These are phyloP conservation scores for Exophiala spinifera DNA, from an alignment of 2,329 filamentous ascomycete genomes.

Conservation along the genomic window DNA sequence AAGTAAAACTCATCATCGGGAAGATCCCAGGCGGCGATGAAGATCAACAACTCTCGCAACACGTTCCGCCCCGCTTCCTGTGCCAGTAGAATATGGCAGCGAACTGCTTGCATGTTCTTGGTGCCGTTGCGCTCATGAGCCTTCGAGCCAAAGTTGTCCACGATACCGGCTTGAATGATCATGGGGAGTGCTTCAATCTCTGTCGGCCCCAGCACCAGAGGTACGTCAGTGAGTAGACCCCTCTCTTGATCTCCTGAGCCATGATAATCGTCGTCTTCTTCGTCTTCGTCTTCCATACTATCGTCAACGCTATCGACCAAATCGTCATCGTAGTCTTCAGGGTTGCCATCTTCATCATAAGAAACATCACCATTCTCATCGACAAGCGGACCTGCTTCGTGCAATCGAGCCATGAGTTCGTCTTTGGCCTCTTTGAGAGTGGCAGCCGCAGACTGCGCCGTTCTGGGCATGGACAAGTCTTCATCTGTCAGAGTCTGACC, in stretches of 20 bases:
- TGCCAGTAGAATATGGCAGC: constrained; percentile 84
- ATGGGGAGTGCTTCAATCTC: constrained; percentile 96
- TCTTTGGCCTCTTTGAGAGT: constrained; percentile 52
- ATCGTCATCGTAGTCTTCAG: constrained; percentile 43
- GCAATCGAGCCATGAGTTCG: constrained; percentile 49
- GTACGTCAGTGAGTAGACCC: constrained; percentile 86
- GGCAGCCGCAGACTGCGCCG: constrained; percentile 47
- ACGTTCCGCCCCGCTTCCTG: constrained; percentile 88
- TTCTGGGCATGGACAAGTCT: constrained; percentile 47
- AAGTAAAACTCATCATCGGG: constrained; percentile 92
- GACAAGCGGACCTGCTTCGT: constrained; percentile 40
- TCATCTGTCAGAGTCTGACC: constrained; percentile 43
- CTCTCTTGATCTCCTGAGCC: constrained; percentile 56
- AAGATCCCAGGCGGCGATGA: constrained; percentile 95
- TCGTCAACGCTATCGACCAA: constrained; percentile 43
- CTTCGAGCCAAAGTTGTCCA: constrained; percentile 71
- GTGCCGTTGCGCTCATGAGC: constrained; percentile 50
- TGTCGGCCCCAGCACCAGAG: constrained; percentile 87
- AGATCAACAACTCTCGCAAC: constrained; percentile 85
- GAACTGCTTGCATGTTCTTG: constrained; percentile 81
- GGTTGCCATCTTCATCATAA: constrained; percentile 48
- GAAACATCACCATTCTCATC: constrained; percentile 40
- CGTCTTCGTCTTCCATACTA: constrained; percentile 50
- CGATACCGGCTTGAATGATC: constrained; percentile 94
- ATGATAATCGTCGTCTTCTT: constrained; percentile 53